Evolutionary conservation across 228 moss, liverwort and hornwort species (phyloP), one percentile per base, ranked within the genome.

Genomic region (Sphagnum fallax): DNA sequence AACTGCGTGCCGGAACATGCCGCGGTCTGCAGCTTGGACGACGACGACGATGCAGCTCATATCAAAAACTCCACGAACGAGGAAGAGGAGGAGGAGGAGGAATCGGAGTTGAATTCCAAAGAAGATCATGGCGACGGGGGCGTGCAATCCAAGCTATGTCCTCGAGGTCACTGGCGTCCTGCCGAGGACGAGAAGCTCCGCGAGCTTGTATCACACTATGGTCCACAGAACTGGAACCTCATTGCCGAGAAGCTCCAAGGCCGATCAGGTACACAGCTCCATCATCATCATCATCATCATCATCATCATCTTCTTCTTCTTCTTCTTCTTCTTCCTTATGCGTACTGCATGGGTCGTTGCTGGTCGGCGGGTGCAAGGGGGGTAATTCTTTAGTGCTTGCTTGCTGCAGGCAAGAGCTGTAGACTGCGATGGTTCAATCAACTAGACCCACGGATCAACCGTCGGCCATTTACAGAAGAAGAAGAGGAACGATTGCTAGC

Each of bases 401-500:
- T 32, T 32, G 32, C 32, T 55, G 55, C 88, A 96, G 96, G 96
- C 18, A 96, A 96, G 73, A 96, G 96, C 79, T 96, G 96, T 75
- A 75, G 96, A 72, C 80, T 96, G 70, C 84, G 96, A 52, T 96
- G 96, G 96, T 96, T 91, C 75, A 96, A 96, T 61, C 96, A 96
- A 78, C 91, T 96, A 5, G 93, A 93, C 79, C 96, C 96, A 4
- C 78, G 88, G 49, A 96, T 96, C 87, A 96, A 96, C 68, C 88
- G 96, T 8, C 81, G 88, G 0, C 92, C 96, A 5, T 96, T 96
- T 58, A 86, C 88, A 2, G 96, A 96, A 32, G 96, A 96, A 68
- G 96, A 96, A 61, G 96, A 96, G 77, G 96, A 96, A 76, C 84
- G 88, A 18, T 79, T 96, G 5, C 83, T 96, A 15, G 77, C 86